phyloP scores from a whole-genome alignment of 345 rosid species.

The Sisymbrium altissimum region DNA sequence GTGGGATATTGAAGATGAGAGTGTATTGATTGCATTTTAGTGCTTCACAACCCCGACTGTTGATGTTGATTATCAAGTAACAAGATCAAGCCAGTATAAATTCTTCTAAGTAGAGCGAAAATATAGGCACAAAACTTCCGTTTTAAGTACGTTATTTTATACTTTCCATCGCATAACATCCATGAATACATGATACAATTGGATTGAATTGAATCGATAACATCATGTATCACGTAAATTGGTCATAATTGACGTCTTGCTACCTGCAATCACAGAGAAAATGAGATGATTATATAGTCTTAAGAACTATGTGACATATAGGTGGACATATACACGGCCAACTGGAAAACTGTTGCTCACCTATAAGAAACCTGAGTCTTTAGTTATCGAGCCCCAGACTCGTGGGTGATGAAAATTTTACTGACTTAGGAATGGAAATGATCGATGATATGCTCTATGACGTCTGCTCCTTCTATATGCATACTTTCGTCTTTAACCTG shows the following conservation, averaged over 20 bases:
- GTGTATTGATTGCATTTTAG: not conserved
- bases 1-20: not conserved
- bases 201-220: conserved; percentile 3
- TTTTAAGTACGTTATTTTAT: not conserved
- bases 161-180: conserved; percentile 11
- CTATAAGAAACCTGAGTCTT: conserved; percentile 10
- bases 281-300: not conserved
- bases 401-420: not conserved
- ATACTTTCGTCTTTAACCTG: conserved; percentile 73
- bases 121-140: conserved; percentile 19
- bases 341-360: conserved; percentile 4
- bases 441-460: conserved; percentile 79
- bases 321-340: not conserved
- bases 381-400: not conserved
- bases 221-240: conserved; percentile 7
- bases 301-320: not conserved
- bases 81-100: not conserved
- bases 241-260: not conserved
- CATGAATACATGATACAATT: conserved; percentile 30
- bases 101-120: not conserved
- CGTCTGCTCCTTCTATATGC: conserved; percentile 92
- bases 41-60: not conserved
- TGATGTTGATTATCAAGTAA: conserved; percentile 10
- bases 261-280: conserved; percentile 13
- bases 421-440: conserved; percentile 54